Evolutionary conservation across 257 asterid genomes (phyloP).

Genomic region (Capsicum chinense): DNA sequence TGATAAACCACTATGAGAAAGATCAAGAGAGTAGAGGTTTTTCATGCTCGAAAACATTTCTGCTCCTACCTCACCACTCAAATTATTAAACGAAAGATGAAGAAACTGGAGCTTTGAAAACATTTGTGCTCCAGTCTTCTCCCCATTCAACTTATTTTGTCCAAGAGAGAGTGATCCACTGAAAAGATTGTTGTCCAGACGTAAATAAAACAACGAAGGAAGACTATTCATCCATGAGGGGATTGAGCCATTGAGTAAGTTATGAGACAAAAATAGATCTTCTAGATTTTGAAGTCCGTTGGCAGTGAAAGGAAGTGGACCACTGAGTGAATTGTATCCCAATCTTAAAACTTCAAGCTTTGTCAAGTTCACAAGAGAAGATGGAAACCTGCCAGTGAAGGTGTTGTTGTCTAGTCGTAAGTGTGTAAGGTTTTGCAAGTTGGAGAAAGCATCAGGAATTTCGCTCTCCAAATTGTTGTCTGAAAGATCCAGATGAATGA

Average conservation of each 20-base stretch:
- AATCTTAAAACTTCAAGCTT: not conserved
- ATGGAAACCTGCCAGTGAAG: not conserved
- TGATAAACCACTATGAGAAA: too few relatives aligned
- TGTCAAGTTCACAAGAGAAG: not conserved
- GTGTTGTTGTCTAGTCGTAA: too few relatives aligned
- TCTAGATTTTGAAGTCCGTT: not conserved
- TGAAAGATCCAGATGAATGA: not conserved
- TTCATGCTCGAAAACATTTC: too few relatives aligned
- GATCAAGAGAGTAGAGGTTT: too few relatives aligned
- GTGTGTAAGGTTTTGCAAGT: not conserved
- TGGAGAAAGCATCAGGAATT: too few relatives aligned
- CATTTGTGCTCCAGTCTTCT: not conserved
- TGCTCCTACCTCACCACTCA: too few relatives aligned
- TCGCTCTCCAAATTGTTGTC: too few relatives aligned
- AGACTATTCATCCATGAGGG: too few relatives aligned
- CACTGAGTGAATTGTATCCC: not conserved
- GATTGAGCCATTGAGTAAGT: too few relatives aligned
- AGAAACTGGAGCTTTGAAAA: not conserved
- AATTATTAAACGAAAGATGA: too few relatives aligned
- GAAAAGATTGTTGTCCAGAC: not conserved
- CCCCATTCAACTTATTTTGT: constrained; percentile 14
- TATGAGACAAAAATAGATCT: too few relatives aligned
- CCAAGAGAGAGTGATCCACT: constrained; percentile 18
- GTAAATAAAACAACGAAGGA: not conserved
- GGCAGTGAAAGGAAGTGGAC: not conserved